Evolutionary conservation across 176 grass and related monocot genomes (phyloP).

Genomic region (barley (Hordeum vulgare)): MorexV3_pseudomolecules_assembly NC_058518.1:461833293-461833792

Average conservation of each 20-base stretch:
- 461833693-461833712: not conserved
- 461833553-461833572: conserved; percentile 70
- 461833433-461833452: conserved; percentile 43
- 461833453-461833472: conserved; percentile 79
- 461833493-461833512: conserved; percentile 57
- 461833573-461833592: conserved; percentile 57
- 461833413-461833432: too few relatives aligned
- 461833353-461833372: too few relatives aligned
- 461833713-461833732: too few relatives aligned
- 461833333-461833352: too few relatives aligned
- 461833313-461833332: too few relatives aligned
- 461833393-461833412: too few relatives aligned
- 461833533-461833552: conserved; percentile 47
- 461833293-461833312: too few relatives aligned
- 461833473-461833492: conserved; percentile 94
- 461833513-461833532: conserved; percentile 68
- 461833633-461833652: conserved; percentile 23
- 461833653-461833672: conserved; percentile 68
- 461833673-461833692: not conserved
- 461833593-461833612: conserved; percentile 62
- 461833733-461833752: too few relatives aligned
- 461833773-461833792: too few relatives aligned
- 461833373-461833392: too few relatives aligned
- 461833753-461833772: too few relatives aligned
- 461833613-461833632: conserved; percentile 56